Percentiles rank a stretch among this genome's conserved stretches.
Evolutionary conservation across 441 rosid species (phyloP).

Genomic region (Adansonia gregorii): DNA sequence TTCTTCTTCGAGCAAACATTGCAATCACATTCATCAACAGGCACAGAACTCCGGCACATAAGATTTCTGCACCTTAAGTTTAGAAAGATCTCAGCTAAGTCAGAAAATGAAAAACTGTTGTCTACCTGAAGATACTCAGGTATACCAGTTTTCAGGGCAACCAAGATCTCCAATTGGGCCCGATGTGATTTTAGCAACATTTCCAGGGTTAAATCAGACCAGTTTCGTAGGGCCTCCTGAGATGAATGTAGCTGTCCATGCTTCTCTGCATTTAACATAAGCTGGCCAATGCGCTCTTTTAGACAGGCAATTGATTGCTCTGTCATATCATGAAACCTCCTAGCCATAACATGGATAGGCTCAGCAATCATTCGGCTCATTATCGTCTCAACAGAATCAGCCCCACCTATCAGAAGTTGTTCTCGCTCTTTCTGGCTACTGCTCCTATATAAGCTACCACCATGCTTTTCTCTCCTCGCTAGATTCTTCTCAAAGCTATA

Average conservation of each 20-base stretch:
- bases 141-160: conserved; percentile 76
- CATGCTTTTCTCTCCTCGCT: conserved; percentile 54
- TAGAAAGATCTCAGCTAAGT: conserved; percentile 87
- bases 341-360: conserved; percentile 74
- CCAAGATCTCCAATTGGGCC: conserved; percentile 84
- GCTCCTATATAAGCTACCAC: conserved; percentile 42
- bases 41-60: conserved; percentile 66
- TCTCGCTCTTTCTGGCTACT: conserved; percentile 65
- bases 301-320: conserved; percentile 57
- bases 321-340: conserved; percentile 82
- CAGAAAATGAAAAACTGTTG: conserved; percentile 55
- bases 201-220: conserved; percentile 70
- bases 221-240: conserved; percentile 62
- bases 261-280: conserved; percentile 72
- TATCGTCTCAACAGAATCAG: conserved; percentile 70
- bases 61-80: conserved; percentile 84
- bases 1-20: conserved; percentile 79
- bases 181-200: conserved; percentile 67
- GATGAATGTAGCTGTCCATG: conserved; percentile 51
- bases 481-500: conserved; percentile 68
- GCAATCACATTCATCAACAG: conserved; percentile 74
- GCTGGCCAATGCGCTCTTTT: conserved; percentile 74
- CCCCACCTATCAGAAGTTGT: conserved; percentile 56
- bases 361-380: conserved; percentile 71
- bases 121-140: conserved; percentile 70